A percentile compares a stretch with the other conserved stretches of the same genome.
Evolutionary conservation across 768 basidiomycete genomes (phyloP).

Genomic region (Leucocoprinus leucothites): DNA sequence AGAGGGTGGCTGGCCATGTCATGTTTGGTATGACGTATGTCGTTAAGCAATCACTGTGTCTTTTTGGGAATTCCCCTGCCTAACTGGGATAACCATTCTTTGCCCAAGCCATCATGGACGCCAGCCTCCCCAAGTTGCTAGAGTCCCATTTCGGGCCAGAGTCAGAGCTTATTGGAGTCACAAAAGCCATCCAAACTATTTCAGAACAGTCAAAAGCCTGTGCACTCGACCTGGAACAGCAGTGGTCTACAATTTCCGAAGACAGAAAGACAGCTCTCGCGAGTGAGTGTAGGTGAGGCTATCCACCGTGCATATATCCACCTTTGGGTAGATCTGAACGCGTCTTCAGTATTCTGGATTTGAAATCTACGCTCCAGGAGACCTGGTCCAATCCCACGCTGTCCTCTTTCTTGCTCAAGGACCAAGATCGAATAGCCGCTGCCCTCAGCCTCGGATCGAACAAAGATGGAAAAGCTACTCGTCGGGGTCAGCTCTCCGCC

Average conservation of each 20-base stretch:
- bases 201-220: constrained; percentile 10
- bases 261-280: constrained; percentile 28
- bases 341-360: constrained; percentile 45
- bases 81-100: not conserved
- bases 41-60: not conserved
- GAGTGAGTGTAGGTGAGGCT: constrained; percentile 41
- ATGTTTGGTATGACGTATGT: not conserved
- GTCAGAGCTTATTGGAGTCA: constrained; percentile 51
- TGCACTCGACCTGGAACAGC: not conserved
- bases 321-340: not conserved
- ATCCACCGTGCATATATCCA: not conserved
- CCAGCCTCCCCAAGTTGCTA: constrained; percentile 24
- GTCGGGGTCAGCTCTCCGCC: constrained; percentile 32
- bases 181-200: constrained; percentile 39
- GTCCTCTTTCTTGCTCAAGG: constrained; percentile 52
- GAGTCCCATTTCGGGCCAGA: constrained; percentile 65
- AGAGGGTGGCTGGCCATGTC: too few relatives aligned
- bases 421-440: constrained; percentile 46
- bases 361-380: constrained; percentile 40
- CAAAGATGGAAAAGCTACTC: constrained; percentile 28
- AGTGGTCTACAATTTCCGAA: constrained; percentile 17
- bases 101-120: constrained; percentile 21
- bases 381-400: constrained; percentile 54
- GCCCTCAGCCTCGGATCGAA: constrained; percentile 26
- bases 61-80: not conserved